phyloP scores from a whole-genome alignment of 345 rosid genomes.

The Clarkia xantiana region DNA sequence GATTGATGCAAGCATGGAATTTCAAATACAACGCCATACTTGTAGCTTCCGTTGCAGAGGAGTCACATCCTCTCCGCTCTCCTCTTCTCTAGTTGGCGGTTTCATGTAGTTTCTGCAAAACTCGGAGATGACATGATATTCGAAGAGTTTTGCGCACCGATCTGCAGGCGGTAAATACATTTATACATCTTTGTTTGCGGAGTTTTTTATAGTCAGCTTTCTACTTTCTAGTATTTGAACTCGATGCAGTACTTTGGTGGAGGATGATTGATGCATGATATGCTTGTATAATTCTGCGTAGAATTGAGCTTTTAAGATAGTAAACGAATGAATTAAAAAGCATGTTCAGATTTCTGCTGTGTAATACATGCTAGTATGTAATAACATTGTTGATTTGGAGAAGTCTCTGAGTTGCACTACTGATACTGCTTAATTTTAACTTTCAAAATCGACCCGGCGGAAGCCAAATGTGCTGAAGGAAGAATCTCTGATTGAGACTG shows the following conservation, averaged over 20 bases:
- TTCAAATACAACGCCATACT: not conserved
- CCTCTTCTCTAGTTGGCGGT: not conserved
- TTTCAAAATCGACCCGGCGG: too few relatives aligned
- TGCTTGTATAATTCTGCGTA: not conserved
- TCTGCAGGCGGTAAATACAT: constrained; percentile 8
- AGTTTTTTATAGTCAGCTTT: not conserved
- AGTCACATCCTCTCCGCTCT: not conserved
- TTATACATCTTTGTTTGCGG: not conserved
- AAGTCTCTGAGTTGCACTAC: too few relatives aligned
- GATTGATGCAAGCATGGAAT: too few relatives aligned
- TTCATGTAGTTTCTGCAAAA: not conserved
- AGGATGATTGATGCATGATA: not conserved
- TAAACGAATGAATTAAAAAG: too few relatives aligned
- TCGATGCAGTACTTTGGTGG: constrained; percentile 1
- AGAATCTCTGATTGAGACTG: too few relatives aligned
- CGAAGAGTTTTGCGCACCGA: constrained; percentile 7
- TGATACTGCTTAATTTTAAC: too few relatives aligned
- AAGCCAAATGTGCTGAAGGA: too few relatives aligned
- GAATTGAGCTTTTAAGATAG: not conserved
- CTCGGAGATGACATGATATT: constrained; percentile 1
- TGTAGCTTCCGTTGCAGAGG: constrained; percentile 2
- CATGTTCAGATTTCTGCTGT: too few relatives aligned
- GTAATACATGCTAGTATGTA: too few relatives aligned
- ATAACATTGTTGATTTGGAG: too few relatives aligned
- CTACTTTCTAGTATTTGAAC: not conserved